Evolutionary conservation across 164 flowering plant genomes (phyloP).

Genomic region (Magnolia changhungtana): DNA sequence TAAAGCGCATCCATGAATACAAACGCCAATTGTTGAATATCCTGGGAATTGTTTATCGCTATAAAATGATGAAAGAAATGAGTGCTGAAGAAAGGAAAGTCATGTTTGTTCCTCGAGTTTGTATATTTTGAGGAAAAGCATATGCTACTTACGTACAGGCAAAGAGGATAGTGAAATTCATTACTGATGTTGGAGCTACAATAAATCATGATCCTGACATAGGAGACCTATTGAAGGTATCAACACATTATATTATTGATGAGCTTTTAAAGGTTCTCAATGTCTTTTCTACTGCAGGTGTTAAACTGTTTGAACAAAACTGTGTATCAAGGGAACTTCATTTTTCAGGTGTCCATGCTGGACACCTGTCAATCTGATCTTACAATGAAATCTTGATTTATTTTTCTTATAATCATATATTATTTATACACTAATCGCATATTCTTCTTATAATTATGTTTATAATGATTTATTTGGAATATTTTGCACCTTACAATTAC

Average conservation of each 20-base stretch:
- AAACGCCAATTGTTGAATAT: constrained; percentile 88
- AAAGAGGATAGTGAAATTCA: constrained; percentile 90
- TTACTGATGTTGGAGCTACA: constrained; percentile 86
- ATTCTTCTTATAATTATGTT: too few species aligned
- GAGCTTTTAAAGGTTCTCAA: neutral
- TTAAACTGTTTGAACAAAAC: too few species aligned
- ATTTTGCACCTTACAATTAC: too few species aligned
- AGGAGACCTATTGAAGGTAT: constrained; percentile 87
- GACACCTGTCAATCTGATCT: too few species aligned
- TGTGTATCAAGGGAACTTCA: too few species aligned
- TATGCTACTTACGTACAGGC: constrained; percentile 95
- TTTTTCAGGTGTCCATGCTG: too few species aligned
- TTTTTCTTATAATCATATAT: too few species aligned
- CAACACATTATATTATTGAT: neutral
- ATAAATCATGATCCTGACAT: constrained; percentile 90
- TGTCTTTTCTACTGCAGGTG: neutral
- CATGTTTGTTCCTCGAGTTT: constrained; percentile 80
- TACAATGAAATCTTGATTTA: too few species aligned
- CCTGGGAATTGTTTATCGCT: constrained; percentile 86
- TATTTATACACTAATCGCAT: too few species aligned
- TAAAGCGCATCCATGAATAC: constrained; percentile 96
- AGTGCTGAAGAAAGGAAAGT: constrained; percentile 60
- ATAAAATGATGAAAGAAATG: constrained; percentile 96
- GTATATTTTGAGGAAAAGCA: constrained; percentile 97
- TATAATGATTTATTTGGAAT: too few species aligned